phyloP scores from a whole-genome alignment of 352 stramenopile genomes.

The Discostella stelligera region DNA sequence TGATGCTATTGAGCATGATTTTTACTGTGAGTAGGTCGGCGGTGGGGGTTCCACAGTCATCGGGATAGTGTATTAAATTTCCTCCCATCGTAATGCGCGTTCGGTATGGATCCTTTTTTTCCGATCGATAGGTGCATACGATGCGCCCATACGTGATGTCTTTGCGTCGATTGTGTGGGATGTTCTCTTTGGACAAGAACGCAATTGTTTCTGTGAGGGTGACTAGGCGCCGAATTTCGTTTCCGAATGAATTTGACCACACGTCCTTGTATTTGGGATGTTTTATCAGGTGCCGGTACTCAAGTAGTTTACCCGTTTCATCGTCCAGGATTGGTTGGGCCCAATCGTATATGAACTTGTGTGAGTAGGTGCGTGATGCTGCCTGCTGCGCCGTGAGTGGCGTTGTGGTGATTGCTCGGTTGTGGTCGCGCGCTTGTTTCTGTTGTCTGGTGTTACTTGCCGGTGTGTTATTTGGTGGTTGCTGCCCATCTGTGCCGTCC shows the following conservation, averaged over 20 bases:
- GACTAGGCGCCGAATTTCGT: not conserved
- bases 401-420: not conserved
- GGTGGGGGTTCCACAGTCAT: conserved; percentile 7
- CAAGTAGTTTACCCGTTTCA: conserved; percentile 3
- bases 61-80: conserved; percentile 26
- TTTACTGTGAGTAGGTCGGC: conserved; percentile 32
- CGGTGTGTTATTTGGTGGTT: conserved; percentile 1
- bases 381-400: conserved; percentile 4
- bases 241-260: too few species aligned
- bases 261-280: conserved; percentile 2
- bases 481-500: not conserved
- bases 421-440: not conserved
- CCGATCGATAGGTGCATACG: conserved; percentile 15
- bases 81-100: conserved; percentile 8
- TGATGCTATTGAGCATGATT: conserved; percentile 27
- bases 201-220: conserved; percentile 11
- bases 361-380: conserved; percentile 4
- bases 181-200: not conserved
- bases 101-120: conserved; percentile 28
- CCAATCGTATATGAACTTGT: conserved; percentile 4
- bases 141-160: conserved; percentile 27
- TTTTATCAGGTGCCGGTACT: conserved; percentile 10
- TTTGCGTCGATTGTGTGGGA: conserved; percentile 3
- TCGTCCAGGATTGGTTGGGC: conserved; percentile 4
- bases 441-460: conserved; percentile 4